Conservation (phyloP, 108 stramenopile species). For the Cyclotella cryptica region DNA sequence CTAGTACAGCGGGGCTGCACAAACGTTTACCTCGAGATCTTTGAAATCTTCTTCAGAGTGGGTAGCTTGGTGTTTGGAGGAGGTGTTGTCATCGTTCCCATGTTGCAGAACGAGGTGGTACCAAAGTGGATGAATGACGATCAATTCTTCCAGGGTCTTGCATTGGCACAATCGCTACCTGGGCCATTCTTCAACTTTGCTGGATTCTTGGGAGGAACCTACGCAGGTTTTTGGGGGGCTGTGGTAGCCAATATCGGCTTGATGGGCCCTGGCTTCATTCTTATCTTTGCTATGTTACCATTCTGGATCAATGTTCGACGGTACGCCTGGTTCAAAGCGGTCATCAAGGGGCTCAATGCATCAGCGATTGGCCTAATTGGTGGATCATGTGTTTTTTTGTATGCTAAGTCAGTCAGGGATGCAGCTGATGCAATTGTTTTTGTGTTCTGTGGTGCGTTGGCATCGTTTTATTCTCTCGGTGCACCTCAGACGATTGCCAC, state of each 20-base stretch:
- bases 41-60: conserved; percentile 89
- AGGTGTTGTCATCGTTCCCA: conserved; percentile 93
- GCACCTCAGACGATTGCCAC: conserved; percentile 53
- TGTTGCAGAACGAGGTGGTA: conserved; percentile 92
- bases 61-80: conserved; percentile 94
- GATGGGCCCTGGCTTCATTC: conserved; percentile 90
- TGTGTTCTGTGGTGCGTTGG: conserved; percentile 64
- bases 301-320: conserved; percentile 92
- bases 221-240: conserved; percentile 85
- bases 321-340: conserved; percentile 71
- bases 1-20: conserved; percentile 50
- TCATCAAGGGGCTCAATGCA: conserved; percentile 85
- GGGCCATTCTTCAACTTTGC: conserved; percentile 93
- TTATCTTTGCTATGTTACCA: conserved; percentile 93
- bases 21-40: conserved; percentile 84
- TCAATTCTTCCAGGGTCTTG: conserved; percentile 72
- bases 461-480: conserved; percentile 63
- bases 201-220: conserved; percentile 90
- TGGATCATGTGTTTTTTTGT: conserved; percentile 88
- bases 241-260: conserved; percentile 85
- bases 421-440: conserved; percentile 90
- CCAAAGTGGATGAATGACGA: conserved; percentile 89
- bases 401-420: conserved; percentile 66
- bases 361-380: conserved; percentile 89
- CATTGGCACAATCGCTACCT: conserved; percentile 75